Evolutionary conservation across 2,329 filamentous ascomycete genomes (phyloP).

Genomic region (Alternaria atra): DNA sequence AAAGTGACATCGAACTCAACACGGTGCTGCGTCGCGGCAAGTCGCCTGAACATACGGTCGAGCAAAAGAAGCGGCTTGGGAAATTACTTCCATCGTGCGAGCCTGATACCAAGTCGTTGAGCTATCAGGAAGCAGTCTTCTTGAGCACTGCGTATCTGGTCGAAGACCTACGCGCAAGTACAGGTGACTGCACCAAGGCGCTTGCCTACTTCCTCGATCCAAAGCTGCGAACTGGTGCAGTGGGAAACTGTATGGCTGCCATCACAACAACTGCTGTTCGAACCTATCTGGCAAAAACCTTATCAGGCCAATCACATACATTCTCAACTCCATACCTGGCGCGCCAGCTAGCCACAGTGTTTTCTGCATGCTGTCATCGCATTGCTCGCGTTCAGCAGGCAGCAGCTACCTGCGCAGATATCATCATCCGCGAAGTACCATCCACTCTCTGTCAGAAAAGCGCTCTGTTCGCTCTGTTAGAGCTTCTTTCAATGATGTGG

Average conservation of each 20-base stretch:
- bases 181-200: slow-evolving; percentile 89
- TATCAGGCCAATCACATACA: slow-evolving; percentile 73
- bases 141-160: slow-evolving; percentile 89
- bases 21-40: slow-evolving; percentile 89
- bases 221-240: slow-evolving; percentile 71
- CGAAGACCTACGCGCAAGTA: slow-evolving; percentile 84
- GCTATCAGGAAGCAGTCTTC: slow-evolving; percentile 91
- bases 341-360: slow-evolving; percentile 82
- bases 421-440: slow-evolving; percentile 83
- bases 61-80: slow-evolving; percentile 81
- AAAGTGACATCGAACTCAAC: slow-evolving; percentile 97
- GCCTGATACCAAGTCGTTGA: slow-evolving; percentile 80
- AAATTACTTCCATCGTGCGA: slow-evolving; percentile 79
- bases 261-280: slow-evolving; percentile 76
- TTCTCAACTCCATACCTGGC: slow-evolving; percentile 95
- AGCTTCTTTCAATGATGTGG: slow-evolving; percentile 95
- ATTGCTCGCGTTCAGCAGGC: slow-evolving; percentile 91
- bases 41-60: slow-evolving; percentile 76
- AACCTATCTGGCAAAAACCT: slow-evolving; percentile 78
- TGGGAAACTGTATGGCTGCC: slow-evolving; percentile 70
- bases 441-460: slow-evolving; percentile 89
- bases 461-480: slow-evolving; percentile 90
- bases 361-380: slow-evolving; percentile 90
- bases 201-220: slow-evolving; percentile 95
- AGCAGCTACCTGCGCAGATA: slow-evolving; percentile 82